Conservation (phyloP, 2,329 filamentous ascomycete species). For the Apiospora rasikravindrae region DNA sequence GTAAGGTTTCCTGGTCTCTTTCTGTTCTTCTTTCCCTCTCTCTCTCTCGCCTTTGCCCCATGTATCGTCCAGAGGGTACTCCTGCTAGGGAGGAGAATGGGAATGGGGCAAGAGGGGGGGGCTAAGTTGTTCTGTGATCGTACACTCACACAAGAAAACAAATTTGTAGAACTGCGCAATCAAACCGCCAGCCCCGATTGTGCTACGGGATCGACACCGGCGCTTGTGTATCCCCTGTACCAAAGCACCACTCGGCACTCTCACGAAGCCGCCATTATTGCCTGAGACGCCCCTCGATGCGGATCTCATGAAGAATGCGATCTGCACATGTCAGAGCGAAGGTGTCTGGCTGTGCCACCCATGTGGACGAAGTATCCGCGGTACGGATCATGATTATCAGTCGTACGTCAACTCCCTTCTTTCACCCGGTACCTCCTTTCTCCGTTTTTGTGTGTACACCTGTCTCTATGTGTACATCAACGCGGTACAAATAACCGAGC, state of each 20-base stretch:
- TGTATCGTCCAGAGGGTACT: not conserved
- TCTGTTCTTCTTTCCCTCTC: not conserved
- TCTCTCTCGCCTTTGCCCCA: not conserved
- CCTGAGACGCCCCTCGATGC: constrained; percentile 54
- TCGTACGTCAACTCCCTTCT: constrained; percentile 46
- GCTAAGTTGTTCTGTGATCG: not conserved
- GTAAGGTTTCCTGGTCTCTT: constrained; percentile 53
- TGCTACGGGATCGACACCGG: constrained; percentile 77
- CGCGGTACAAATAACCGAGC: not conserved
- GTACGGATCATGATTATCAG: constrained; percentile 63
- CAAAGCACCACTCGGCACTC: constrained; percentile 68
- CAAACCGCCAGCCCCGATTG: constrained; percentile 74
- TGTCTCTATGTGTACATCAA: not conserved
- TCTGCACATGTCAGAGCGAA: constrained; percentile 58
- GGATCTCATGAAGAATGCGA: constrained; percentile 59
- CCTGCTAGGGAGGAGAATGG: too few relatives aligned
- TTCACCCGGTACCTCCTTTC: not conserved
- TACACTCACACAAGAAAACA: not conserved
- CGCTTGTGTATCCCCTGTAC: constrained; percentile 80
- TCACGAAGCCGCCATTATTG: constrained; percentile 52
- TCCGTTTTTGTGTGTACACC: not conserved
- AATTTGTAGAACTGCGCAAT: constrained; percentile 79
- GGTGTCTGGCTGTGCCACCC: constrained; percentile 85
- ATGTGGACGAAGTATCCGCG: constrained; percentile 75
- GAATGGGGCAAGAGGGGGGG: not conserved